Percentiles rank a stretch among this genome's conserved stretches.
These are phyloP conservation scores for Plasmodium adleri DNA, from an alignment of 169 alveolate genomes.

Conservation along the genomic window DNA sequence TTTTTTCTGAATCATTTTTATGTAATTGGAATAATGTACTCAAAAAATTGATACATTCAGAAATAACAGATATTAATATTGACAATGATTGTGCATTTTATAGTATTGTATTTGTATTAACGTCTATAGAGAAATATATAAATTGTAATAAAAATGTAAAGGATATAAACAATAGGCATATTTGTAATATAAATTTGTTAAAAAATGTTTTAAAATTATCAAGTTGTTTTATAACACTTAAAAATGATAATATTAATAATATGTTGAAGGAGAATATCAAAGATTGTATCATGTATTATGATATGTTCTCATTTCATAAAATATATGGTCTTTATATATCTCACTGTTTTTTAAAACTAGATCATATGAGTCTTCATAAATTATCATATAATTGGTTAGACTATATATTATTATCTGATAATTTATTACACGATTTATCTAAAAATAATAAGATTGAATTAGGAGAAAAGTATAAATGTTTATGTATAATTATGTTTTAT, in stretches of 20 bases:
- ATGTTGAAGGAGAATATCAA: conserved; percentile 39
- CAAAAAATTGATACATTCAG: conserved; percentile 9
- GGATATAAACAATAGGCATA: too few species aligned
- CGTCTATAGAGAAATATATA: conserved; percentile 14
- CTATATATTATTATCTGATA: conserved; percentile 1
- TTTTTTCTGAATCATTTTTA: conserved; percentile 48
- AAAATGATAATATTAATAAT: conserved; percentile 22
- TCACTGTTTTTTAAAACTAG: conserved; percentile 48
- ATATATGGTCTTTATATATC: conserved; percentile 63
- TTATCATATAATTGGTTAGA: conserved; percentile 24
- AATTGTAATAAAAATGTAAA: conserved; percentile 2
- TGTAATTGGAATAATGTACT: conserved; percentile 22
- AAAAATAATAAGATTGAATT: background rate
- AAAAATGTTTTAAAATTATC: conserved; percentile 34
- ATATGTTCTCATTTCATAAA: conserved; percentile 20
- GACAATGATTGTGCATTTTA: background rate
- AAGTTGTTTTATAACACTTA: conserved; percentile 52
- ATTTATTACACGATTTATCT: background rate
- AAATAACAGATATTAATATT: background rate
- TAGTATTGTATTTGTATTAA: background rate
- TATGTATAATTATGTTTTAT: conserved; percentile 58
- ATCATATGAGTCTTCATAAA: conserved; percentile 17
- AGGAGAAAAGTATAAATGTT: conserved; percentile 15
- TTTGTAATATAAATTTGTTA: conserved; percentile 1
- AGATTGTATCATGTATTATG: background rate